Evolutionary conservation across 345 rosid species (phyloP).

Genomic region (Melastoma malabathricum): DNA sequence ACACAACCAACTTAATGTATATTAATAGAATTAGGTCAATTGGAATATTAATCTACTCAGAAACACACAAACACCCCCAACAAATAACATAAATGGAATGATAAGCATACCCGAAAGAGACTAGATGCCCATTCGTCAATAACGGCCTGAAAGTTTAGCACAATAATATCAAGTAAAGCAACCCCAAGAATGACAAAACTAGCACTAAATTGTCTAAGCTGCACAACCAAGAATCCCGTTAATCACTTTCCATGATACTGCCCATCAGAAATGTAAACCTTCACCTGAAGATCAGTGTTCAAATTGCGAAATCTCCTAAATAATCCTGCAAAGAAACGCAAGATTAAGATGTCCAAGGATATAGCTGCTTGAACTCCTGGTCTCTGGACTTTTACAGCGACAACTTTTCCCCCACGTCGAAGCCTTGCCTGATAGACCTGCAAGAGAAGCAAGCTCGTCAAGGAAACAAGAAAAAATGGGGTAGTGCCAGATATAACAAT

Average conservation of each 20-base stretch:
- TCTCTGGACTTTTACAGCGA: constrained; percentile 90
- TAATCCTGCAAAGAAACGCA: constrained; percentile 66
- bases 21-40: no score
- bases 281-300: constrained; percentile 82
- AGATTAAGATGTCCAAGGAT: constrained; percentile 73
- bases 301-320: constrained; percentile 51
- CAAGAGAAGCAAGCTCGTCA: constrained; percentile 1
- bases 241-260: no score
- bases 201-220: no score
- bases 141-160: constrained; percentile 53
- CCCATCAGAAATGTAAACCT: constrained; percentile 1
- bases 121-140: constrained; percentile 97
- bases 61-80: not conserved
- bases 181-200: no score
- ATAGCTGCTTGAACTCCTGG: constrained; percentile 95
- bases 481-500: not conserved
- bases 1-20: no score
- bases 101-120: constrained; percentile 60
- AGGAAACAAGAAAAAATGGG: not conserved
- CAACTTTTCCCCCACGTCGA: constrained; percentile 41
- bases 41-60: no score
- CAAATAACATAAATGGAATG: constrained; percentile 4
- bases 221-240: no score
- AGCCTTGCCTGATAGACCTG: constrained; percentile 94
- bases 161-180: not conserved